Base-by-base conservation (phyloP, 257 asterid species). In the Lantana camara region DNA sequence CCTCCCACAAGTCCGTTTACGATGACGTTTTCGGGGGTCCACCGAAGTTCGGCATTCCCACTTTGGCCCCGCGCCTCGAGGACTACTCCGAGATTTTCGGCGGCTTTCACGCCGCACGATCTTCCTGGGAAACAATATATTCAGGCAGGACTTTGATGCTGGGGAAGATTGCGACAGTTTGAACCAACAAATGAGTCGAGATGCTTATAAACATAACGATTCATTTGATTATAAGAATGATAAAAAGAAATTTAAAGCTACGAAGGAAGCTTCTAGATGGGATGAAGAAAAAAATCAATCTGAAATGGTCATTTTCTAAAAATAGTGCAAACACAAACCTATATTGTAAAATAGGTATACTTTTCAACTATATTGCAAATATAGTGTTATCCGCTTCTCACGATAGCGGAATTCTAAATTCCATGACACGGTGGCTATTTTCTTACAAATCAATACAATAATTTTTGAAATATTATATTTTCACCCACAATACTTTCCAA, bases 51-150 rank as follows among this genome's bases (percentile, higher is more conserved):
- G 83, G 85, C 5, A 72, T 66, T 24, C 82, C 86, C 21, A 75
- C 86, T 6, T 71, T 87, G 22, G 87, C 96, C n/a, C 98, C 97
- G 20, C 81, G 98, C 48, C 76, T 73, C 52, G 83, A 93, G 63
- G 97, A 93, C 67, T 93, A 93, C 63, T 58, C 70, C 16, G 96
- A 93, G 89, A 90, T 93, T 69, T 93, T 93, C 63, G 94, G 88
- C 8, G 95, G 95, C 29, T 84, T 86, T 67, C 95, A 80, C 71
- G 76, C 88, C n/a, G 77, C 86, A 22, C 80, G 95, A 67, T 81
- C 90, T 34, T 78, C 85, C 14, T 85, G 96, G 91, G 81, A 65
- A 73, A 82, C 15, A 84, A 71, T 69, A 42, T 68, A 19, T 66
- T 78, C 63, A 44, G 57, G 41, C 60, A 42, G 63, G 45, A 64